Evolutionary conservation across 306 rosid genomes (phyloP).

Genomic region (peach (Prunus persica)): DNA sequence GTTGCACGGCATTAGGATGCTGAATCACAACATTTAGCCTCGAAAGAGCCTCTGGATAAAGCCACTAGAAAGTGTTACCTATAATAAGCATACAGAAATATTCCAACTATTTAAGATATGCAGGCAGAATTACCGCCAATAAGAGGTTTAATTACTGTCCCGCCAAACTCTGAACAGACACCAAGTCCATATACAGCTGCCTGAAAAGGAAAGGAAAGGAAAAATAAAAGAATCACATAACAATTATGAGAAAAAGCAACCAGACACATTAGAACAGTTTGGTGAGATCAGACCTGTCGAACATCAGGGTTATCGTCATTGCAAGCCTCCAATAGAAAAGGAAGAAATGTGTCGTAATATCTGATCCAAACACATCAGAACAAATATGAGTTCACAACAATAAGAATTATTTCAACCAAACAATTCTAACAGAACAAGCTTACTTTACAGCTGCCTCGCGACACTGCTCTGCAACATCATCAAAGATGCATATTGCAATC

Average conservation of each 20-base stretch:
- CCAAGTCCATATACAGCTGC: conserved; percentile 99
- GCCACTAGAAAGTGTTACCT: conserved; percentile 22
- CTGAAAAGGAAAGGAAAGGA: conserved; percentile 40
- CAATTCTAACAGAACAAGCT: conserved; percentile 7
- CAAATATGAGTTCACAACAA: conserved; percentile 3
- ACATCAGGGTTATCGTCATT: conserved; percentile 93
- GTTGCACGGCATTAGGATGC: conserved; percentile 77
- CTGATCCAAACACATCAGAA: conserved; percentile 44
- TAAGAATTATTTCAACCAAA: background rate
- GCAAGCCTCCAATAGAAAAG: conserved; percentile 96
- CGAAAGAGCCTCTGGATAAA: conserved; percentile 85
- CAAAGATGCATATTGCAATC: conserved; percentile 97
- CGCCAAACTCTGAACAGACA: conserved; percentile 97
- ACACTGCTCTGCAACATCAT: conserved; percentile 97
- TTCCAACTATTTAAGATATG: conserved; percentile 7
- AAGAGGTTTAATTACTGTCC: conserved; percentile 76
- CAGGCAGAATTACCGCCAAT: conserved; percentile 61
- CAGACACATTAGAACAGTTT: conserved; percentile 4
- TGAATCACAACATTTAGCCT: conserved; percentile 85
- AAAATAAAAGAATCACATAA: conserved; percentile 12
- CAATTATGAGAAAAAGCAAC: background rate
- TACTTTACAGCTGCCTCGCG: conserved; percentile 95
- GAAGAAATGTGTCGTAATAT: conserved; percentile 89
- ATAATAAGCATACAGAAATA: background rate
- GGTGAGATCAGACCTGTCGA: conserved; percentile 68